A percentile compares a stretch with the other conserved stretches of the same genome.
These are phyloP conservation scores for Pythium brachiatum DNA, from an alignment of 352 stramenopile genomes.

Conservation along the genomic window DNA sequence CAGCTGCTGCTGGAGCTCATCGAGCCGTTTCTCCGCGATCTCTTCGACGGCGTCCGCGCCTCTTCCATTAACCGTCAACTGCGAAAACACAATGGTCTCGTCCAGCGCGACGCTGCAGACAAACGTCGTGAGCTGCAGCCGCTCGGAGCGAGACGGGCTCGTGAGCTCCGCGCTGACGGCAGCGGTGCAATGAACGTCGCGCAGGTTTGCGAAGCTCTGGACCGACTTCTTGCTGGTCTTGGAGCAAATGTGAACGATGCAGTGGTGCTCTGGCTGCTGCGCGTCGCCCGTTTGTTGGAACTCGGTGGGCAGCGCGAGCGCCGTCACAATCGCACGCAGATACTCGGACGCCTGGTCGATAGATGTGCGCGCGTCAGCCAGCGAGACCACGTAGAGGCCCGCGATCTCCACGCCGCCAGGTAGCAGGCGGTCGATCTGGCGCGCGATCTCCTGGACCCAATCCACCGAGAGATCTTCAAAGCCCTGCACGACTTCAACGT, in stretches of 20 bases:
- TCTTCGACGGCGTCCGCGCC: constrained; percentile 4
- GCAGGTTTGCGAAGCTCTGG: constrained; percentile 28
- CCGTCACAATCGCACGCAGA: constrained; percentile 44
- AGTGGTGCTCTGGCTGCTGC: constrained; percentile 29
- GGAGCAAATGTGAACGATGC: constrained; percentile 42
- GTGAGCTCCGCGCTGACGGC: constrained; percentile 29
- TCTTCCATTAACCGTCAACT: neutral
- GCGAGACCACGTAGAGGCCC: constrained; percentile 58
- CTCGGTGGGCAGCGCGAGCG: constrained; percentile 23
- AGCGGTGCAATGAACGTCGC: constrained; percentile 31
- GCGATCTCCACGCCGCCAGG: constrained; percentile 52
- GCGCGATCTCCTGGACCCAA: constrained; percentile 61
- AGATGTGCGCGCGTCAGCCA: constrained; percentile 20
- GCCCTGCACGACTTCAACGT: constrained; percentile 30
- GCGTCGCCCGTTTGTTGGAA: constrained; percentile 6
- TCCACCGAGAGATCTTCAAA: constrained; percentile 60
- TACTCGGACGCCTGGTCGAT: constrained; percentile 47
- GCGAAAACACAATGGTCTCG: constrained; percentile 35
- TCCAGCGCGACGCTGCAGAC: constrained; percentile 43
- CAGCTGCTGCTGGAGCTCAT: constrained; percentile 49
- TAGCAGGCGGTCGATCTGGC: constrained; percentile 65
- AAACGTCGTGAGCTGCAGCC: constrained; percentile 36
- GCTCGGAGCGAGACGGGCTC: constrained; percentile 12
- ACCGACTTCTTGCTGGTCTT: constrained; percentile 20
- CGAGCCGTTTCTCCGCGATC: constrained; percentile 35